Percentiles rank a stretch among this genome's conserved stretches.
phyloP scores from a whole-genome alignment of 345 rosid genomes.

The Brassica juncea region DNA sequence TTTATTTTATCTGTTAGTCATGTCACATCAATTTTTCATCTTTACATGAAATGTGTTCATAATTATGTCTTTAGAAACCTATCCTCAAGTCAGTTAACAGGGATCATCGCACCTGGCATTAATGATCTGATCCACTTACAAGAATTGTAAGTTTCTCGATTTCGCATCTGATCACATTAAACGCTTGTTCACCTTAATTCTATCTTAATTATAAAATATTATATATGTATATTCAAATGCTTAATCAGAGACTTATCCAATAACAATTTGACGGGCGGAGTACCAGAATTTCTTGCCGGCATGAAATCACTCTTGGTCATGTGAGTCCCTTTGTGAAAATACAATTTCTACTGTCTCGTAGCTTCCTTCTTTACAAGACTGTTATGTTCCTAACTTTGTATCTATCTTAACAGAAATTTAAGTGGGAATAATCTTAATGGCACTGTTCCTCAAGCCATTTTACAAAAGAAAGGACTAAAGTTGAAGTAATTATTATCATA shows the following conservation, averaged over 20 bases:
- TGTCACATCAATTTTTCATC: not conserved
- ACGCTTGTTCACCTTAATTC: not conserved
- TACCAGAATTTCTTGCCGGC: constrained; percentile 46
- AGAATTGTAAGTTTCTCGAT: constrained; percentile 43
- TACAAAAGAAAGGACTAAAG: constrained; percentile 30
- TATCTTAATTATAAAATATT: not conserved
- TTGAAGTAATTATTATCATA: constrained; percentile 30
- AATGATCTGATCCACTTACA: constrained; percentile 36
- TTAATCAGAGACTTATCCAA: constrained; percentile 51
- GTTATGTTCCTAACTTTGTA: not conserved
- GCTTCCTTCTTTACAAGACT: not conserved
- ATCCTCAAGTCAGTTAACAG: constrained; percentile 47
- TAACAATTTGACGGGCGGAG: constrained; percentile 47
- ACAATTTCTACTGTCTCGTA: not conserved
- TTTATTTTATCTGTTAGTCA: not conserved
- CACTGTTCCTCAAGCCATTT: constrained; percentile 42
- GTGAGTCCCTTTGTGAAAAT: constrained; percentile 40
- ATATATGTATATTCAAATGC: not conserved
- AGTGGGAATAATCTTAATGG: constrained; percentile 48
- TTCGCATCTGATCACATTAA: not conserved
- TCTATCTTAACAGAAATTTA: constrained; percentile 44
- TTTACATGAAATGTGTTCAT: not conserved
- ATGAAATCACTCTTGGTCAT: constrained; percentile 42
- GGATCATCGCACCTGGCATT: constrained; percentile 37
- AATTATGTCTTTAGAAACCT: constrained; percentile 35